Evolutionary conservation across 768 basidiomycete genomes (phyloP).

Genomic region (Boletus tylopilopsis): DNA sequence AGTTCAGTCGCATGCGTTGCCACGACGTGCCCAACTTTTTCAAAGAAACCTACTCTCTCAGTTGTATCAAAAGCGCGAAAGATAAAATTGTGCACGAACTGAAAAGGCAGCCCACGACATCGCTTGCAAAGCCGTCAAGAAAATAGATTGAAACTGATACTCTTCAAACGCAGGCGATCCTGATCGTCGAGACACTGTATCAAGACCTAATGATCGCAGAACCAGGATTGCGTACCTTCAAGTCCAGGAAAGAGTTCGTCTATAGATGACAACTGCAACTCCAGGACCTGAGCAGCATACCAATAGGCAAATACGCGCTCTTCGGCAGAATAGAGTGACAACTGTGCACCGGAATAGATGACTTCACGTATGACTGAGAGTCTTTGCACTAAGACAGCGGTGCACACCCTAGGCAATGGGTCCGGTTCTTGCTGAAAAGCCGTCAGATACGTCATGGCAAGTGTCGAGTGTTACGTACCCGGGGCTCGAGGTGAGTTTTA

Average conservation of each 20-base stretch:
- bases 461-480: conserved; percentile 4
- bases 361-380: conserved; percentile 62
- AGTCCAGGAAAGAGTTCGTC: conserved; percentile 44
- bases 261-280: conserved; percentile 51
- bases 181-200: not conserved
- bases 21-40: conserved; percentile 45
- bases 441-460: not conserved
- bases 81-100: conserved; percentile 33
- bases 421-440: conserved; percentile 23
- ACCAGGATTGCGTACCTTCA: conserved; percentile 33
- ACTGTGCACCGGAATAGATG: conserved; percentile 70
- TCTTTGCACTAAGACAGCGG: conserved; percentile 52
- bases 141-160: conserved; percentile 45
- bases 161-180: conserved; percentile 37
- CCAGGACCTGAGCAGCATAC: conserved; percentile 58
- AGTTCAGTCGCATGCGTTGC: conserved; percentile 53
- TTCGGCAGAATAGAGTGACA: conserved; percentile 65
- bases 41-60: conserved; percentile 42
- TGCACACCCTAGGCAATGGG: conserved; percentile 22
- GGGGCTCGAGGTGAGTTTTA: conserved; percentile 13
- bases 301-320: conserved; percentile 77
- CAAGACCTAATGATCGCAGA: not conserved
- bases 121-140: conserved; percentile 55
- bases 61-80: not conserved
- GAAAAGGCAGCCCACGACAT: conserved; percentile 52